phyloP scores from a whole-genome alignment of 768 basidiomycete species.

The Lactarius sanguifluus region DNA sequence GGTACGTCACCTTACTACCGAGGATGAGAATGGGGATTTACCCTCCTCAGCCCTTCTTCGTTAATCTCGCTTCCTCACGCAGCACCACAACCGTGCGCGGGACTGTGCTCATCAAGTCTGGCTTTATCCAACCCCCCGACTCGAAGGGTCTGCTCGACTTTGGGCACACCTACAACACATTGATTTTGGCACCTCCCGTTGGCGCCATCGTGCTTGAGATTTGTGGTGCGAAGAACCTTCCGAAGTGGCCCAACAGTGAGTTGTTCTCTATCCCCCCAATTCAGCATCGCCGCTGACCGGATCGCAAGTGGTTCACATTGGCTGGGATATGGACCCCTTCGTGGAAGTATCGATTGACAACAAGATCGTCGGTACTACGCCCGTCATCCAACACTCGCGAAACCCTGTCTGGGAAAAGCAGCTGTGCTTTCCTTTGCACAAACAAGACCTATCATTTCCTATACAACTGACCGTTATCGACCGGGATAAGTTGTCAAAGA shows the following conservation, averaged over 20 bases:
- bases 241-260: conserved; percentile 83
- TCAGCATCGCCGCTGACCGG: neutral
- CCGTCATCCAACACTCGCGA: conserved; percentile 77
- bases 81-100: neutral
- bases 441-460: conserved; percentile 77
- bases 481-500: conserved; percentile 91
- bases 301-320: conserved; percentile 72
- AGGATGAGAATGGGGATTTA: neutral
- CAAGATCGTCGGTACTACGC: conserved; percentile 86
- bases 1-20: neutral
- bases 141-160: neutral
- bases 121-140: neutral
- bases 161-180: neutral
- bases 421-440: conserved; percentile 88
- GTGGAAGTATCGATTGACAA: conserved; percentile 94
- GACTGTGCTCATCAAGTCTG: neutral
- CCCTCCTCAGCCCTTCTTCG: neutral
- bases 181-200: conserved; percentile 35
- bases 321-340: conserved; percentile 98
- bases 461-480: conserved; percentile 85
- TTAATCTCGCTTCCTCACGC: neutral
- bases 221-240: conserved; percentile 76
- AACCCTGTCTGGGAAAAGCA: conserved; percentile 96
- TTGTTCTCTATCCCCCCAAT: conserved; percentile 23
- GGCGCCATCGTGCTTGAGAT: conserved; percentile 97